Evolutionary conservation across 805 yeast species (phyloP).

Genomic region (Saturnispora kantuleensis): DNA sequence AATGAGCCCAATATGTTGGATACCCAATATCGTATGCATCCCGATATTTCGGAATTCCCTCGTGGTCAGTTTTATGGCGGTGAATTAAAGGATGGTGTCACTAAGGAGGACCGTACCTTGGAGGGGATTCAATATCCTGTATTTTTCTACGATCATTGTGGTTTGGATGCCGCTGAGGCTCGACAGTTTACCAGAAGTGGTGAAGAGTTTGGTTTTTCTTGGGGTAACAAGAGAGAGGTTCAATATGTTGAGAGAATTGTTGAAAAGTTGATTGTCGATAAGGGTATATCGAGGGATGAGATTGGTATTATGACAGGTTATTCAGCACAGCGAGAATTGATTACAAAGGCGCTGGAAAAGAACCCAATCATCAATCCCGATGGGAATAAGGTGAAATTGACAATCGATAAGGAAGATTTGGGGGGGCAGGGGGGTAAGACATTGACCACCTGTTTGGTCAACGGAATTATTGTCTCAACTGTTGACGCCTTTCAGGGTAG

Average conservation of each 20-base stretch:
- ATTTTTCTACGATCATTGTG: conserved; percentile 50
- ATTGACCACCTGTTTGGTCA: conserved; percentile 37
- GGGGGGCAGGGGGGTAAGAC: conserved; percentile 25
- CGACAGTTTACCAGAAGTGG: conserved; percentile 35
- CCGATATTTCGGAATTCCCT: conserved; percentile 78
- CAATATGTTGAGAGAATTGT: conserved; percentile 37
- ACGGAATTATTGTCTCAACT: conserved; percentile 40
- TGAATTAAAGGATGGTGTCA: conserved; percentile 60
- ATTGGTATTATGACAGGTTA: conserved; percentile 71
- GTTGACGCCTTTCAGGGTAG: conserved; percentile 94
- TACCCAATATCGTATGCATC: conserved; percentile 95
- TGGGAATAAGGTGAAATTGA: conserved; percentile 35
- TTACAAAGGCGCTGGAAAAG: conserved; percentile 39
- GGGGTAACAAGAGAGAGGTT: conserved; percentile 47
- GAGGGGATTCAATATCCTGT: conserved; percentile 46
- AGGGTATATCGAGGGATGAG: conserved; percentile 37
- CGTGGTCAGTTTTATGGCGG: conserved; percentile 69
- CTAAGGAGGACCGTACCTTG: conserved; percentile 38
- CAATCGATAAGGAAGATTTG: conserved; percentile 54
- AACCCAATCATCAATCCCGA: conserved; percentile 50
- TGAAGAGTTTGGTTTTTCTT: conserved; percentile 44
- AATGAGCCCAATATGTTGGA: conserved; percentile 57
- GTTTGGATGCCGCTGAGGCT: conserved; percentile 33
- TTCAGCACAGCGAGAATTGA: conserved; percentile 59
- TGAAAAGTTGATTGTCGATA: conserved; percentile 42